These are phyloP conservation scores for Dactylella cylindrospora DNA, from an alignment of 2,329 filamentous ascomycete genomes.

Conservation along the genomic window DNA sequence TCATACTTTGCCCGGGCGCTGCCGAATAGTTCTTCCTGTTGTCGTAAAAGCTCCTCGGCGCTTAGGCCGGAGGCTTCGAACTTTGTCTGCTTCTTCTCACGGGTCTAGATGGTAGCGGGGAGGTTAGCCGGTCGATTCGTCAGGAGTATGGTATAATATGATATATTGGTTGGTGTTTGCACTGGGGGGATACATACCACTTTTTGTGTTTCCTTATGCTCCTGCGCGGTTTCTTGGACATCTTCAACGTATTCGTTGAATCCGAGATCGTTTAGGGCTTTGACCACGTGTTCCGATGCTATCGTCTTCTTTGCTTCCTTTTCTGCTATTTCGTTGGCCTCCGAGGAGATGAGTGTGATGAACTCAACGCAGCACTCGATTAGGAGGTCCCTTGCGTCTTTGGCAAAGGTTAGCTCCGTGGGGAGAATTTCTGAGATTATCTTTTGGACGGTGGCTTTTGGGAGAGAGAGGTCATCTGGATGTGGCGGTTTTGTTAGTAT, in stretches of 20 bases:
- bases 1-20: conserved; percentile 74
- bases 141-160: no score
- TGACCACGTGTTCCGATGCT: conserved; percentile 94
- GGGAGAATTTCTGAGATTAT: conserved; percentile 94
- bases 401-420: conserved; percentile 80
- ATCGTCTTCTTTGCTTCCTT: conserved; percentile 99
- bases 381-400: conserved; percentile 89
- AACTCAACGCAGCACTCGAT: conserved; percentile 99
- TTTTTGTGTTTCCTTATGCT: conserved; percentile 92
- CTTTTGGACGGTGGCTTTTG: conserved; percentile 70
- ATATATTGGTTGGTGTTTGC: no score
- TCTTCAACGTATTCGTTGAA: conserved; percentile 90
- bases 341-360: conserved; percentile 95
- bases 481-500: conserved; percentile 51
- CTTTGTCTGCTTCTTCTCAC: conserved; percentile 96
- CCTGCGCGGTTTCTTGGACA: conserved; percentile 79
- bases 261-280: conserved; percentile 86
- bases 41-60: conserved; percentile 80
- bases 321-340: conserved; percentile 98
- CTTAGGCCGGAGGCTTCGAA: conserved; percentile 91
- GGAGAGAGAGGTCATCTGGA: conserved; percentile 61
- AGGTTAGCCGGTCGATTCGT: no score
- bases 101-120: conserved; percentile 61
- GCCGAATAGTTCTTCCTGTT: conserved; percentile 90
- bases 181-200: conserved; percentile 55